Base-by-base conservation (phyloP, 495 filamentous ascomycete species). In the Xylaria intraflava region DNA sequence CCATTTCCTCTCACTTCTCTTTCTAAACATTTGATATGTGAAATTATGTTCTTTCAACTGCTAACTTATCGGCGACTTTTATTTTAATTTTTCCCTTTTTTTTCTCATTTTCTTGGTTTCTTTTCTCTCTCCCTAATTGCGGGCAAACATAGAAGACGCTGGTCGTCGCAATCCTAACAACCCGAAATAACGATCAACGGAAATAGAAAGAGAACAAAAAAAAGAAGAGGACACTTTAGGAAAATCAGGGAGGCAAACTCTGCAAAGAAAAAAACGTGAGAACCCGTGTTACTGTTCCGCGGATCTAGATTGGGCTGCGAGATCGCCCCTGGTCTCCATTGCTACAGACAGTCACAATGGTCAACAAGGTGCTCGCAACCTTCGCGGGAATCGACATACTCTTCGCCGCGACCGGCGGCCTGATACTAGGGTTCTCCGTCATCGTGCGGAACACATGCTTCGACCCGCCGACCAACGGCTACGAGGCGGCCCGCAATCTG, bases 351-450 rank as follows among this genome's bases (percentile, higher is more conserved):
- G 45, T 51, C 65, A 74, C 59, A 38, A 83, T 81, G 78, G 69
- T 68, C 57, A 78, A 81, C 70, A 81, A 78, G 53, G 73, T 85
- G 36, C 71, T 83, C 27, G 46, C 76, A 57, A 71, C 74, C 50
- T 85, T 86, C 65, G 51, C 83, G 50, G 63, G 72, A 50, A 60
- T 71, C 53, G 79, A 88, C 62, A 52, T 78, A 56, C 67, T 89
- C 61, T 86, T 88, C 65, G 69, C 84, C 17, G 64, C 72, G 17
- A 80, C 80, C 52, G 86, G 86, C 57, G 76, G 74, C 48, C 70
- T 89, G 48, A 73, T 88, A 54, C 60, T 88, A 50, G 77, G 72
- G 49, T 84, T 85, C 57, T 79, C 82, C 19, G 59, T 88, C 59
- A 72, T 83, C 53, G 75, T 76, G 51, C 50, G 78, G 74, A 69